phyloP scores from a whole-genome alignment of 2,329 filamentous ascomycete species.

The Trichoderma sp. region DNA sequence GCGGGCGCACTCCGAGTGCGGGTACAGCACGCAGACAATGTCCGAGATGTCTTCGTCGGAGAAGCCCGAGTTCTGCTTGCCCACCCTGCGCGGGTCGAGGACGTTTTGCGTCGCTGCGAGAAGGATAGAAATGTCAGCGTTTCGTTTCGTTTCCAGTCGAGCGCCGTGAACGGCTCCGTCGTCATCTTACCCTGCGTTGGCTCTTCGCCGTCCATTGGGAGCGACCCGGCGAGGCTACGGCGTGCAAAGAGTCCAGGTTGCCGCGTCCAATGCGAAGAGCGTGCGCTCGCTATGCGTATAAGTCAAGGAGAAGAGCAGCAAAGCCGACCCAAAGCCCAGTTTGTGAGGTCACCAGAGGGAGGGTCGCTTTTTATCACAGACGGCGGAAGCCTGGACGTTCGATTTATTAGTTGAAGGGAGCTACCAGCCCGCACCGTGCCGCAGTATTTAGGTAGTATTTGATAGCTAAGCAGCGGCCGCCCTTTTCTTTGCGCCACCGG shows the following conservation, averaged over 20 bases:
- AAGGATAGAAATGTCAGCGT: neutral
- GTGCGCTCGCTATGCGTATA: neutral
- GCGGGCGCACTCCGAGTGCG: conserved; percentile 71
- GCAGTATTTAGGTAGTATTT: neutral
- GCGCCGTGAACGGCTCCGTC: neutral
- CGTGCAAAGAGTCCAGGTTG: conserved; percentile 28
- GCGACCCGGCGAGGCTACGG: conserved; percentile 34
- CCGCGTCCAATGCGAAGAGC: neutral
- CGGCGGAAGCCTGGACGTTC: neutral
- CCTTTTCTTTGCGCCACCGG: neutral
- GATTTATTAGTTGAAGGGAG: neutral
- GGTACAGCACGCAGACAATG: conserved; percentile 85
- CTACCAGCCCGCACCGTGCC: conserved; percentile 6
- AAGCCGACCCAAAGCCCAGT: neutral
- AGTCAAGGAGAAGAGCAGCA: neutral
- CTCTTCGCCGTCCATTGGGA: conserved; percentile 48
- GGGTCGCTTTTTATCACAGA: neutral
- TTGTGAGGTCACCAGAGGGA: neutral
- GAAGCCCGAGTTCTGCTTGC: conserved; percentile 79
- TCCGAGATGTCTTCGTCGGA: conserved; percentile 81
- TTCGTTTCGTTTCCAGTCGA: neutral
- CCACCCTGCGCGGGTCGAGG: conserved; percentile 76
- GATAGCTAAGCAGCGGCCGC: neutral
- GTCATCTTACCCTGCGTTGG: conserved; percentile 43
- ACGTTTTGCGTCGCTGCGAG: conserved; percentile 42